phyloP scores from a whole-genome alignment of 2,329 filamentous ascomycete genomes.

The Aspergillus bombycis region DNA sequence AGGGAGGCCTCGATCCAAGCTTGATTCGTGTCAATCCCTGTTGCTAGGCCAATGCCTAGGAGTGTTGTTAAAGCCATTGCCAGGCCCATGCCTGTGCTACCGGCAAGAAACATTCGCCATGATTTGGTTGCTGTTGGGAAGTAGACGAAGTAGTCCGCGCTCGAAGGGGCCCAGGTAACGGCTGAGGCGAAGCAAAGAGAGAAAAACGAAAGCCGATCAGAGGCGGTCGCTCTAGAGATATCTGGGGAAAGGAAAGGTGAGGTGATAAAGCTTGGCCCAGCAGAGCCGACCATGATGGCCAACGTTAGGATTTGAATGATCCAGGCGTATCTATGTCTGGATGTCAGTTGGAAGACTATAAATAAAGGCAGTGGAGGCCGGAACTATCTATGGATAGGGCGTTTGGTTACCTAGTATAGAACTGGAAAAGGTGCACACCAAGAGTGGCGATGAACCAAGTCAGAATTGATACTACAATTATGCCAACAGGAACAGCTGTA shows the following conservation, averaged over 20 bases:
- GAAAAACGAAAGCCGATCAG: slow-evolving; percentile 39
- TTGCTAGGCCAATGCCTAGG: slow-evolving; percentile 46
- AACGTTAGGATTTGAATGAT: slow-evolving; percentile 26
- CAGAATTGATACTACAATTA: slow-evolving; percentile 36
- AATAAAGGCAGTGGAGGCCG: not conserved
- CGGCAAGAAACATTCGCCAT: slow-evolving; percentile 39
- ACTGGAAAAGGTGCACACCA: slow-evolving; percentile 44
- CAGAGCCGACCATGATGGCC: slow-evolving; percentile 43
- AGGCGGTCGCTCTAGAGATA: slow-evolving; percentile 27
- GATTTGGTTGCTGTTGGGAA: slow-evolving; percentile 39
- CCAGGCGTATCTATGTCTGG: slow-evolving; percentile 25
- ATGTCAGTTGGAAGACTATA: not conserved
- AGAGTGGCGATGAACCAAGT: slow-evolving; percentile 40
- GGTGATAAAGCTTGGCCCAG: slow-evolving; percentile 38
- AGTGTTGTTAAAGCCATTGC: slow-evolving; percentile 38
- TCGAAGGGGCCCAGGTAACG: slow-evolving; percentile 36
- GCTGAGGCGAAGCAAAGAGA: slow-evolving; percentile 37
- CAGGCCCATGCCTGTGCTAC: slow-evolving; percentile 36
- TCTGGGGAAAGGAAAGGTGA: slow-evolving; percentile 24
- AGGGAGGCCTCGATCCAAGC: slow-evolving; percentile 36
- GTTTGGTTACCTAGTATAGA: slow-evolving; percentile 38
- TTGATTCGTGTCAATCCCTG: slow-evolving; percentile 31
- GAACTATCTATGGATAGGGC: not conserved
- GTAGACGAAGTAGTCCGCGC: slow-evolving; percentile 48
- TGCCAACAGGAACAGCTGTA: slow-evolving; percentile 40